A percentile compares a stretch with the other conserved stretches of the same genome.
phyloP scores from a whole-genome alignment of 805 yeast genomes.

The Tetrapisispora pingtungensis region DNA sequence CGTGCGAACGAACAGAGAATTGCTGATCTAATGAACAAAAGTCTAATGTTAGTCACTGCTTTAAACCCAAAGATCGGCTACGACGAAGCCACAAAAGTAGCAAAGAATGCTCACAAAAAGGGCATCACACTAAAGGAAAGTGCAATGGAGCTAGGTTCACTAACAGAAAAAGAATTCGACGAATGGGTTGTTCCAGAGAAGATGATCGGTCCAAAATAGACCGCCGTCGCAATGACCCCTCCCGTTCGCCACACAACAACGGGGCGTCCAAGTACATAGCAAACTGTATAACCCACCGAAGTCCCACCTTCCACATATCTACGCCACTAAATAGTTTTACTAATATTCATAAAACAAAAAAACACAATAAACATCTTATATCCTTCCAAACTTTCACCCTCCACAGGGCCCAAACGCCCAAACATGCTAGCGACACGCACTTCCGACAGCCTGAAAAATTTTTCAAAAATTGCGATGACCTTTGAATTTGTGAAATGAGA shows the following conservation, averaged over 20 bases:
- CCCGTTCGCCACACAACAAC: no score
- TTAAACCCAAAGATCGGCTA: slow-evolving; percentile 98
- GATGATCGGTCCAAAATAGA: slow-evolving; percentile 76
- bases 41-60: slow-evolving; percentile 96
- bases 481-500: no score
- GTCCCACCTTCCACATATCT: no score
- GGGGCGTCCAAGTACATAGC: no score
- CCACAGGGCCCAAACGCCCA: neutral
- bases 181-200: slow-evolving; percentile 96
- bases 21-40: slow-evolving; percentile 79
- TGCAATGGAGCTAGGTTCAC: slow-evolving; percentile 82
- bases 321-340: no score
- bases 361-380: no score
- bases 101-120: slow-evolving; percentile 97
- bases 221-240: no score
- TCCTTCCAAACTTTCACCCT: no score
- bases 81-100: slow-evolving; percentile 94
- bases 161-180: slow-evolving; percentile 80
- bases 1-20: slow-evolving; percentile 82
- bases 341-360: no score
- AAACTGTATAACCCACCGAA: no score
- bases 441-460: neutral
- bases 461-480: slow-evolving; percentile 2
- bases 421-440: neutral
- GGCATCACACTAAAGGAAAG: slow-evolving; percentile 92